A percentile compares a stretch with the other conserved stretches of the same genome.
These are phyloP conservation scores for Dothidotthia symphoricarpi DNA, from an alignment of 2,329 filamentous ascomycete species.

Conservation along the genomic window DNA sequence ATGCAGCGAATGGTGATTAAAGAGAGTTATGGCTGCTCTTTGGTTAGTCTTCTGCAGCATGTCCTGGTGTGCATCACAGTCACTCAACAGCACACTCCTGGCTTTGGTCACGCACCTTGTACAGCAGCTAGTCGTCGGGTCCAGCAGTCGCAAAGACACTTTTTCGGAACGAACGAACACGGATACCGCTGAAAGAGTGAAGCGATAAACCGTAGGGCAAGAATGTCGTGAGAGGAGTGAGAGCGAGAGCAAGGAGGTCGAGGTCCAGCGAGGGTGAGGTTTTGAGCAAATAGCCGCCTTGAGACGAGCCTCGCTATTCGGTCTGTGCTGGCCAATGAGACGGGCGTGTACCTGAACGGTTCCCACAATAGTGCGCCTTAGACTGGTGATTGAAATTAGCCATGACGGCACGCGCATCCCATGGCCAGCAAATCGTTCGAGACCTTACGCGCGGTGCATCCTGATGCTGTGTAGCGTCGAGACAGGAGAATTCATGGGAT, in stretches of 20 bases:
- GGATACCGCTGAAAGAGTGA: conserved; percentile 63
- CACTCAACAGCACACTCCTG: too few relatives aligned
- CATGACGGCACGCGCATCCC: background rate
- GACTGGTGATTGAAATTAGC: conserved; percentile 8
- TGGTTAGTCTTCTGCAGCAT: conserved; percentile 25
- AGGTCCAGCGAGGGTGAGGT: conserved; percentile 7
- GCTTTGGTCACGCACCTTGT: conserved; percentile 27
- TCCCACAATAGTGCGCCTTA: conserved; percentile 6
- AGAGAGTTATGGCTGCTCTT: conserved; percentile 25
- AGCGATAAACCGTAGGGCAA: conserved; percentile 50
- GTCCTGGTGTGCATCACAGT: too few relatives aligned
- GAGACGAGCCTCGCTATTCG: conserved; percentile 7
- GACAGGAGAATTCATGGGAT: too few relatives aligned
- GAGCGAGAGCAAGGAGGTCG: conserved; percentile 26
- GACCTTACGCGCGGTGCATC: too few relatives aligned
- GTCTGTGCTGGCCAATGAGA: conserved; percentile 5
- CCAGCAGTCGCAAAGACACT: too few relatives aligned
- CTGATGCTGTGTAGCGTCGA: too few relatives aligned
- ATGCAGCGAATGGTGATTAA: conserved; percentile 22
- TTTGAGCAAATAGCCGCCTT: conserved; percentile 5
- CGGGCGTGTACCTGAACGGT: too few relatives aligned
- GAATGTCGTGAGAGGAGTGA: conserved; percentile 36
- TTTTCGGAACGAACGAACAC: conserved; percentile 44
- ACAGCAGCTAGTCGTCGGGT: conserved; percentile 13
- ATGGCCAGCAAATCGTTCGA: too few relatives aligned